Evolutionary conservation across 139 green algal genomes (phyloP).

Genomic region (Chlorella sp.): DNA sequence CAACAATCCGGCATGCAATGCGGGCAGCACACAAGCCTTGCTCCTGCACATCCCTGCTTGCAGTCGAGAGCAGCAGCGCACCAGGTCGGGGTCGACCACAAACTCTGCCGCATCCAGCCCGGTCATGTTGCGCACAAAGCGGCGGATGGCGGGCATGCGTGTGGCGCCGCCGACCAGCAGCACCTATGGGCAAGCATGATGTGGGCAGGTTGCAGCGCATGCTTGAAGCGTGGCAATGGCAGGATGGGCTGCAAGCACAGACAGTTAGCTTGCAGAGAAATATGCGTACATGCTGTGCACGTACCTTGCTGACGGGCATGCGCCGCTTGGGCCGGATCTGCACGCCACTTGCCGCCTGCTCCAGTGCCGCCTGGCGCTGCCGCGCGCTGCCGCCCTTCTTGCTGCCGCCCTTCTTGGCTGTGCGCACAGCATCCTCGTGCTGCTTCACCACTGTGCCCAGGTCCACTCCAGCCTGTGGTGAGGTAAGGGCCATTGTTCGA

Average conservation of each 20-base stretch:
- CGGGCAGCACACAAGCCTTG: no score
- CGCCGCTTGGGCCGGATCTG: conserved; percentile 75
- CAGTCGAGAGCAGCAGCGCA: background rate
- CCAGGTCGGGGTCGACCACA: conserved; percentile 83
- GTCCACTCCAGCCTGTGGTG: conserved; percentile 72
- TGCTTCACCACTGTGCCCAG: conserved; percentile 64
- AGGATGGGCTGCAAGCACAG: no score
- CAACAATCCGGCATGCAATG: background rate
- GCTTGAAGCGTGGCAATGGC: no score
- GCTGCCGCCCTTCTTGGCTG: background rate
- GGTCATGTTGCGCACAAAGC: conserved; percentile 91
- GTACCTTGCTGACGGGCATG: conserved; percentile 58
- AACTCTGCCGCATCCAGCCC: conserved; percentile 61
- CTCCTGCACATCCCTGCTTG: no score
- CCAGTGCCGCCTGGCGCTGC: conserved; percentile 16
- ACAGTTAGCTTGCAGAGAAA: no score
- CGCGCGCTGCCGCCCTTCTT: background rate
- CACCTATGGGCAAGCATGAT: conserved; percentile 61
- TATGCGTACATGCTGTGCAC: no score
- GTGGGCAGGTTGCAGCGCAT: no score
- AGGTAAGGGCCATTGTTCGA: no score
- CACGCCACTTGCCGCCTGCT: conserved; percentile 43
- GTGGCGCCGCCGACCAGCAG: conserved; percentile 92
- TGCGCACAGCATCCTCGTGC: conserved; percentile 42
- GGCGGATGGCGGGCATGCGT: conserved; percentile 79